A percentile compares a stretch with the other conserved stretches of the same genome.
Conservation (phyloP, 2,329 filamentous ascomycete genomes). For the Ascochyta rabiei region DNA sequence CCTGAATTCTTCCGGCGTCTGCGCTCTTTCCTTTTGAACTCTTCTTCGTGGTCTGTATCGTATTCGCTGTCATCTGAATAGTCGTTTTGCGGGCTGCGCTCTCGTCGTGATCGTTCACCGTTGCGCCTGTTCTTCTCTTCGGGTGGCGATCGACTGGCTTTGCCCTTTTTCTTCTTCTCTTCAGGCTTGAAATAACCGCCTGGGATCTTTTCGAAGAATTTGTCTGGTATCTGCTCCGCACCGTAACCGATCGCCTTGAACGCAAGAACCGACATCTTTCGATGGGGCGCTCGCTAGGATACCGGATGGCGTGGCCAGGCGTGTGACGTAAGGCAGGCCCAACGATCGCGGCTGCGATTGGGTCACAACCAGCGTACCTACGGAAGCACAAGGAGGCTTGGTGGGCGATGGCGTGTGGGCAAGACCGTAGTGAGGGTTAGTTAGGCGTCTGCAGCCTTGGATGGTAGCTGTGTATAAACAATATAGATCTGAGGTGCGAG, state of each 20-base stretch:
- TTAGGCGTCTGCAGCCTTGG: slow-evolving; percentile 11
- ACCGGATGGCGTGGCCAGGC: slow-evolving; percentile 24
- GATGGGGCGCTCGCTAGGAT: slow-evolving; percentile 30
- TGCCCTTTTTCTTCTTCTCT: slow-evolving; percentile 36
- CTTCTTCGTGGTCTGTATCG: slow-evolving; percentile 41
- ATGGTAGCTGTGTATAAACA: slow-evolving; percentile 12
- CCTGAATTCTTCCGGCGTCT: slow-evolving; percentile 37
- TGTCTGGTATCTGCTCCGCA: slow-evolving; percentile 48
- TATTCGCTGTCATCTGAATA: slow-evolving; percentile 38
- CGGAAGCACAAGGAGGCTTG: slow-evolving; percentile 25
- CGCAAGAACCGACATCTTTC: slow-evolving; percentile 45
- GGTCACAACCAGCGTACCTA: slow-evolving; percentile 23
- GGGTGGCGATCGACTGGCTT: slow-evolving; percentile 24
- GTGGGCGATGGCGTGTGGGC: slow-evolving; percentile 32
- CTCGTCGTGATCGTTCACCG: slow-evolving; percentile 32
- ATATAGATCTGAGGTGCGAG: slow-evolving; percentile 16
- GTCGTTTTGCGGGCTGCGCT: slow-evolving; percentile 34
- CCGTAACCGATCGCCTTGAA: slow-evolving; percentile 48
- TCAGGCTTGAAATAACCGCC: slow-evolving; percentile 46
- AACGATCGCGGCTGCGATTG: slow-evolving; percentile 39
- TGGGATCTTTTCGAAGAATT: slow-evolving; percentile 46
- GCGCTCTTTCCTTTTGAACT: slow-evolving; percentile 29
- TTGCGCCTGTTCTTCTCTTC: slow-evolving; percentile 23
- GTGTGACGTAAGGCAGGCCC: slow-evolving; percentile 41
- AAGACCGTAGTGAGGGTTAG: slow-evolving; percentile 16